Percentiles rank a stretch among this genome's conserved stretches.
Conservation (phyloP, 1,284 basidiomycete species). For the Heimioporus retisporus region DNA sequence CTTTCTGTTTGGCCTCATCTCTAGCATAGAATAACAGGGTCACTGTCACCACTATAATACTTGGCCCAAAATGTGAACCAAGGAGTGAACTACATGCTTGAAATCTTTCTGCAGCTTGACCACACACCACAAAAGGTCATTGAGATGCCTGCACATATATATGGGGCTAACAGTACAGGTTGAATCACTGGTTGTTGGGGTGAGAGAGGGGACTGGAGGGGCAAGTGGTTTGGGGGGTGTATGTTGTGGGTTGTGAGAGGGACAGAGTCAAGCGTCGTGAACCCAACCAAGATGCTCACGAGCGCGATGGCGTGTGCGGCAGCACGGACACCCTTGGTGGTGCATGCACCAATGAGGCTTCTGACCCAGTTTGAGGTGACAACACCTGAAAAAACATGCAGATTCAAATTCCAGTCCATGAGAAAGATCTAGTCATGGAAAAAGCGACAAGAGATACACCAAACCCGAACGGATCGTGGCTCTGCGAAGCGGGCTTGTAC, state of each 20-base stretch:
- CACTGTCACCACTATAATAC: too few species aligned
- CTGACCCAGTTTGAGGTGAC: conserved; percentile 81
- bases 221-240: conserved; percentile 22
- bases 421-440: background rate
- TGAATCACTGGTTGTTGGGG: too few species aligned
- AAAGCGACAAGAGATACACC: conserved; percentile 25
- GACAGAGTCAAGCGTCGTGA: conserved; percentile 66
- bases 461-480: conserved; percentile 39
- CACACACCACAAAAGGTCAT: too few species aligned
- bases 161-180: too few species aligned
- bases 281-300: conserved; percentile 69
- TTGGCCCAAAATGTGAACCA: too few species aligned
- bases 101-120: too few species aligned
- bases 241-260: conserved; percentile 70
- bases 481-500: too few species aligned
- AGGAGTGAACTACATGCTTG: too few species aligned
- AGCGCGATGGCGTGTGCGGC: conserved; percentile 73
- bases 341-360: conserved; percentile 74
- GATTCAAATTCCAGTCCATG: background rate
- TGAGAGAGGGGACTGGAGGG: too few species aligned
- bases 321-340: conserved; percentile 62
- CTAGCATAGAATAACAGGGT: too few species aligned
- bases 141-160: too few species aligned
- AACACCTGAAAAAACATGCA: conserved; percentile 53
- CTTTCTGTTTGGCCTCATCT: too few species aligned